Percentiles rank a stretch among this genome's conserved stretches.
phyloP scores from a whole-genome alignment of 805 yeast genomes.

The Yarrowia sp. region DNA sequence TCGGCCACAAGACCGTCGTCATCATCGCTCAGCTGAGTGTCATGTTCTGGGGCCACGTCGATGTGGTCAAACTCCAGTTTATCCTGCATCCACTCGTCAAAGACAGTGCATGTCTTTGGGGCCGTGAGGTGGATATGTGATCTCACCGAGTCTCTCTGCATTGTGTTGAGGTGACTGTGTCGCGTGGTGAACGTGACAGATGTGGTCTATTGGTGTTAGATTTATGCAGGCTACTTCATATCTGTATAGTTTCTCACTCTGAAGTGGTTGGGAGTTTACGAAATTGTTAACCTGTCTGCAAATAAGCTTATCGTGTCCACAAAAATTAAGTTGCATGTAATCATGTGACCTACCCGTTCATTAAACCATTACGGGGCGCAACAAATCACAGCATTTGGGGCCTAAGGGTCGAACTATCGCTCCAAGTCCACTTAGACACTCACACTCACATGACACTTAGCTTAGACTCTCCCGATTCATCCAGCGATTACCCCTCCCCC shows the following conservation, averaged over 20 bases:
- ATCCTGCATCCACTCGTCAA: constrained; percentile 36
- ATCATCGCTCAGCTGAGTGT: constrained; percentile 31
- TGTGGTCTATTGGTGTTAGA: neutral
- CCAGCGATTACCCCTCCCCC: neutral
- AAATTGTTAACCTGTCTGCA: neutral
- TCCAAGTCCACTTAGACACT: no score
- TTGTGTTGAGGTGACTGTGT: neutral
- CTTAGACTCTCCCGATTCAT: no score
- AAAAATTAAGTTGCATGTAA: neutral
- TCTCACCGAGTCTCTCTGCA: constrained; percentile 36
- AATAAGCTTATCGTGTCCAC: constrained; percentile 5
- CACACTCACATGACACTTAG: no score
- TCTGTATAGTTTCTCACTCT: neutral
- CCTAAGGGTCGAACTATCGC: no score
- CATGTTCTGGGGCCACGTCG: constrained; percentile 30
- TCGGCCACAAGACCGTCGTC: constrained; percentile 33
- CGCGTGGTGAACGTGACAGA: neutral
- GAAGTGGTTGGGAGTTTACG: neutral
- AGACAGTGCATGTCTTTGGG: constrained; percentile 33
- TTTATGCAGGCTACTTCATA: neutral
- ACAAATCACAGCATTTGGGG: no score
- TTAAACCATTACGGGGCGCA: no score
- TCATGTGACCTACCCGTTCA: neutral
- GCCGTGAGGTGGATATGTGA: constrained; percentile 35
- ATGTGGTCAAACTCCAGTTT: constrained; percentile 36